Percentiles rank a stretch among this genome's conserved stretches.
phyloP scores from a whole-genome alignment of 768 basidiomycete genomes.

The Mycena venus region DNA sequence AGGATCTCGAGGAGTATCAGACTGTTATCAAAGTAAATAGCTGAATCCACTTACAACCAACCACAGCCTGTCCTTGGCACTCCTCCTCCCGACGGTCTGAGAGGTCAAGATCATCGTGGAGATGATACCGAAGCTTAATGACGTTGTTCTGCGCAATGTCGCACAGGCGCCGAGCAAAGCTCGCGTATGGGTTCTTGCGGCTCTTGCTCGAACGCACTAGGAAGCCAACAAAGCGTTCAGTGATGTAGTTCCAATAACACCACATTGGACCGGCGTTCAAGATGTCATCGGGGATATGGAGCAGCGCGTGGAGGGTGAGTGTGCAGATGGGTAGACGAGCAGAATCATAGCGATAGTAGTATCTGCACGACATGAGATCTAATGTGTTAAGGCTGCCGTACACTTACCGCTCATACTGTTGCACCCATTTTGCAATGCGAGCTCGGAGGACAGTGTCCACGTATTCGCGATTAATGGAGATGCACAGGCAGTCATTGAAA shows the following conservation, averaged over 20 bases:
- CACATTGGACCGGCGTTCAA: no score
- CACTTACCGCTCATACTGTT: not conserved
- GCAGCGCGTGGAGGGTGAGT: no score
- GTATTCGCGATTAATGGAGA: conserved; percentile 2
- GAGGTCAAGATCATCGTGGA: not conserved
- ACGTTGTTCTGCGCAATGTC: not conserved
- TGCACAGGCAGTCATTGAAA: not conserved
- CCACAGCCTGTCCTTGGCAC: not conserved
- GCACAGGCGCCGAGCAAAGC: conserved; percentile 7
- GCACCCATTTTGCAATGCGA: not conserved
- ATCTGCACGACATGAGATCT: no score
- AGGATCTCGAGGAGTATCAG: not conserved
- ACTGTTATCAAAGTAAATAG: not conserved
- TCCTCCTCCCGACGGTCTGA: conserved; percentile 1
- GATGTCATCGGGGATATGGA: no score
- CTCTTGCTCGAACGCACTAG: no score
- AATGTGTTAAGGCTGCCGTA: no score
- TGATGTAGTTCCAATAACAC: no score
- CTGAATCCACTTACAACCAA: not conserved
- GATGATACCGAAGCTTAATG: conserved; percentile 11
- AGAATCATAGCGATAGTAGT: no score
- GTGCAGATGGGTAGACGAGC: no score
- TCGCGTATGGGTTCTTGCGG: no score
- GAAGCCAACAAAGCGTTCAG: no score
- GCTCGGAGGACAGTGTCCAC: not conserved